These are phyloP conservation scores for thale cress (Arabidopsis thaliana) DNA, from an alignment of 345 rosid species.

Conservation along the genomic window DNA sequence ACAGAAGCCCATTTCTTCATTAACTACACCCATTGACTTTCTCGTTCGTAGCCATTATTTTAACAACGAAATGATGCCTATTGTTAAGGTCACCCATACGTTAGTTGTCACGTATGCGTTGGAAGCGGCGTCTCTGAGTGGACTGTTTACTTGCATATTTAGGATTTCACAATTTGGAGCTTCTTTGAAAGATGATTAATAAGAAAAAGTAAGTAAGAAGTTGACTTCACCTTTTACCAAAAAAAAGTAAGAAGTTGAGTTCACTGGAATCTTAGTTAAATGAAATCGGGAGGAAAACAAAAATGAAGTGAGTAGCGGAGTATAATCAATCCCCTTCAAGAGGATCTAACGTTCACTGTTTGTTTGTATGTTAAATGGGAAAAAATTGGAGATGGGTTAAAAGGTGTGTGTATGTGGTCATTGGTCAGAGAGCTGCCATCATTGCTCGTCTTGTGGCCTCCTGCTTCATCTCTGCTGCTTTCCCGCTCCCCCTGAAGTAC, in stretches of 20 bases:
- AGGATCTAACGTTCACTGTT: slow-evolving; percentile 5
- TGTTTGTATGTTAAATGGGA: slow-evolving; percentile 22
- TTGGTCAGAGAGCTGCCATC: slow-evolving; percentile 73
- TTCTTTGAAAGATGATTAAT: not conserved
- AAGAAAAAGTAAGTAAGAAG: not conserved
- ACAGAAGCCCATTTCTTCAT: slow-evolving; percentile 39
- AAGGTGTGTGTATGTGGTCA: slow-evolving; percentile 14
- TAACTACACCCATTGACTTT: slow-evolving; percentile 36
- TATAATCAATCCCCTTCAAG: not conserved
- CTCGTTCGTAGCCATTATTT: slow-evolving; percentile 2
- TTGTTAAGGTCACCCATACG: not conserved
- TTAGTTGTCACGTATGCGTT: not conserved
- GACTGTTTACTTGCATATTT: not conserved
- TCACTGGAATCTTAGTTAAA: slow-evolving; percentile 27
- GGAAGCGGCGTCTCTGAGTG: not conserved
- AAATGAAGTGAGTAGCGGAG: slow-evolving; percentile 1
- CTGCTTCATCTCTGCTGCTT: slow-evolving; percentile 87
- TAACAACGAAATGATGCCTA: slow-evolving; percentile 6
- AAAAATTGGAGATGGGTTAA: slow-evolving; percentile 24
- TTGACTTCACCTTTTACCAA: not conserved
- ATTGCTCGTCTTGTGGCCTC: slow-evolving; percentile 71
- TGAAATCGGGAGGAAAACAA: not conserved
- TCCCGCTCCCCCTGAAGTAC: slow-evolving; percentile 92
- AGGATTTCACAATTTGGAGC: not conserved
- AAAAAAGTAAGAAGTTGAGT: not conserved